Evolutionary conservation across 306 rosid genomes (phyloP), one percentile per base, ranked within the genome.

Genomic region (Dryas octopetala): DNA sequence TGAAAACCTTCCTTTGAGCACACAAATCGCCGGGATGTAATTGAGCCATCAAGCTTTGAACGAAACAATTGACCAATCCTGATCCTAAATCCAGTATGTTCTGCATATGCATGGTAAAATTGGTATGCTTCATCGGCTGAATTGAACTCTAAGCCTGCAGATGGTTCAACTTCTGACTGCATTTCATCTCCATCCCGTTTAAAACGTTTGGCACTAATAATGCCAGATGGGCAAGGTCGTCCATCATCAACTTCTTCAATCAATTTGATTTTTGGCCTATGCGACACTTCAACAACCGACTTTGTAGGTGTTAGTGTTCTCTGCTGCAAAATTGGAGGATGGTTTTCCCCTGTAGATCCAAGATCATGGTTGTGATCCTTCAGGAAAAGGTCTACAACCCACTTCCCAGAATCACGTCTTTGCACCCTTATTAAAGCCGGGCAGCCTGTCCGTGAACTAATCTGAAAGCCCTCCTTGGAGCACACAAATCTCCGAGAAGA

Each of bases 1-100:
- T 90, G 98, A 86, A 90, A 95, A 55, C 98, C 98, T 79, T 95
- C 98, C 85, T 86, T 91, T 44, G 97, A 87, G 83, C 98, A 95
- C 83, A 95, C 98, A 83, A 91, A 95, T 51, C 98, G 78, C 50
- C 98, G 86, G 16, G 98, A 95, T 61, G 96, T 88, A 62, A 95
- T 84, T 61, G 80, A 78, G 11, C 97, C 97, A 69, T 89, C 96
- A 81, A 83, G 84, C 87, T 90, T 95, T 40, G 98, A 91, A 48
- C 98, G 93, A 86, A 95, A 91, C 81, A 95, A 74, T 79, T 95
- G 98, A 76, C 97, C 98, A 44, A 90, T 91, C 73, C 97, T 91
- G 80, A 91, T 74, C 71, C 95, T 85, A 74, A 95, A 95, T 77
- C 97, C 97, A 66, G 74, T 48, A 80, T 57, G 62, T 38, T 92